These are phyloP conservation scores for Drechslerella coelobrocha DNA, from an alignment of 2,329 filamentous ascomycete genomes.

Conservation along the genomic window DNA sequence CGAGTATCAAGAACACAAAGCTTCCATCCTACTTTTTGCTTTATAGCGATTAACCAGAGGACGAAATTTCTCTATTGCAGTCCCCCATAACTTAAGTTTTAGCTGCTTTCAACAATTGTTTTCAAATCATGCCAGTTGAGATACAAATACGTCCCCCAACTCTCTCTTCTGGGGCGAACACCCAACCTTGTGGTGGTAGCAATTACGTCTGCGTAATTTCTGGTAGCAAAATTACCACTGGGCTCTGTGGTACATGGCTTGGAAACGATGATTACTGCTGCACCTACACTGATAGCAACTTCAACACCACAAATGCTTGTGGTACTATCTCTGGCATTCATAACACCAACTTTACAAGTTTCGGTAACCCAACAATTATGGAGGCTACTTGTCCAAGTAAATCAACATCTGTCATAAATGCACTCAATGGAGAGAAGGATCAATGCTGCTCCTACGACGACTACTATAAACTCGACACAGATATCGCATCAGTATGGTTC, in stretches of 20 bases:
- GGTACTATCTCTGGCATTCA: constrained; percentile 32
- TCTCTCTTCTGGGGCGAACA: not conserved
- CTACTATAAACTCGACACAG: constrained; percentile 17
- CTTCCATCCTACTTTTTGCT: too few relatives aligned
- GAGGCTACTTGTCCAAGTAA: constrained; percentile 9
- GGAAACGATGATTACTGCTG: constrained; percentile 34
- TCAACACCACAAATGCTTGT: constrained; percentile 20
- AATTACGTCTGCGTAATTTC: constrained; percentile 19
- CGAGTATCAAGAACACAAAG: too few relatives aligned
- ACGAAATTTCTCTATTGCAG: too few relatives aligned
- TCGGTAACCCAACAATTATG: constrained; percentile 12
- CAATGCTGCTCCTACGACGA: constrained; percentile 27
- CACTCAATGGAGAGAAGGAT: not conserved
- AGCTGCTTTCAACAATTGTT: too few relatives aligned
- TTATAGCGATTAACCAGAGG: too few relatives aligned
- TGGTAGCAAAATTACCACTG: constrained; percentile 27
- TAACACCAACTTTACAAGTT: constrained; percentile 16
- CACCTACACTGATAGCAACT: constrained; percentile 12
- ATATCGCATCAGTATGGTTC: constrained; percentile 23
- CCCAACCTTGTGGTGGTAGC: constrained; percentile 11
- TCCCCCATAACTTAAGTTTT: too few relatives aligned
- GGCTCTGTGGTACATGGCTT: constrained; percentile 39
- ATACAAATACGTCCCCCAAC: constrained; percentile 32
- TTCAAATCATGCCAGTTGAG: constrained; percentile 20
- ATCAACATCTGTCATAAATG: constrained; percentile 1